These are phyloP conservation scores for Cercospora citrullina DNA, from an alignment of 2,329 filamentous ascomycete species.

Conservation along the genomic window DNA sequence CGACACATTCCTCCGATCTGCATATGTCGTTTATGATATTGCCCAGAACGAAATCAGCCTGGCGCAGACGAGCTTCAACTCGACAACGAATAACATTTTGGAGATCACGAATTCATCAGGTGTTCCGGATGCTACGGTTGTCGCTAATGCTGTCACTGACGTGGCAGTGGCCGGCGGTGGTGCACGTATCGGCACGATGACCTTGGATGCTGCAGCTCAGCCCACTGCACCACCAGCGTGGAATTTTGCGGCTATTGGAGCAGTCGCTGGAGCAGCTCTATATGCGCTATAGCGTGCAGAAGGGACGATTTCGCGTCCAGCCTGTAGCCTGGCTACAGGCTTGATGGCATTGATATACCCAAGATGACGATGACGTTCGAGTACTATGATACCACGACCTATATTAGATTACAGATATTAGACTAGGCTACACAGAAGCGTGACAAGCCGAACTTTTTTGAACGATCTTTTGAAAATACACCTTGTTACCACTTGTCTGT, in stretches of 20 bases:
- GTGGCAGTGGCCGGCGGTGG: conserved; percentile 48
- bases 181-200: conserved; percentile 41
- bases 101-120: conserved; percentile 56
- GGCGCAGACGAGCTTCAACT: conserved; percentile 62
- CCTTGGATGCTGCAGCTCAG: conserved; percentile 22
- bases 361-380: background rate
- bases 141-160: conserved; percentile 53
- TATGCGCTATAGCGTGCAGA: conserved; percentile 3
- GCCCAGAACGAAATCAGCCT: conserved; percentile 61
- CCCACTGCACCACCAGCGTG: conserved; percentile 33
- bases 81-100: conserved; percentile 52
- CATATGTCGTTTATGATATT: conserved; percentile 65
- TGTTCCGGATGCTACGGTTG: conserved; percentile 56
- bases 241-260: conserved; percentile 27
- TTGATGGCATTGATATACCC: background rate
- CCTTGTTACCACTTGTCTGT: background rate
- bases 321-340: too few species aligned
- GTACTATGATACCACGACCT: background rate
- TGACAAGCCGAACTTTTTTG: background rate
- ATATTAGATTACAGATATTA: background rate
- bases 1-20: conserved; percentile 63
- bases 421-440: background rate
- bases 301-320: background rate
- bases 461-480: too few species aligned
- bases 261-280: conserved; percentile 15